Evolutionary conservation across 305 asterid species (phyloP).

Genomic region (Coffea humblotiana): DNA sequence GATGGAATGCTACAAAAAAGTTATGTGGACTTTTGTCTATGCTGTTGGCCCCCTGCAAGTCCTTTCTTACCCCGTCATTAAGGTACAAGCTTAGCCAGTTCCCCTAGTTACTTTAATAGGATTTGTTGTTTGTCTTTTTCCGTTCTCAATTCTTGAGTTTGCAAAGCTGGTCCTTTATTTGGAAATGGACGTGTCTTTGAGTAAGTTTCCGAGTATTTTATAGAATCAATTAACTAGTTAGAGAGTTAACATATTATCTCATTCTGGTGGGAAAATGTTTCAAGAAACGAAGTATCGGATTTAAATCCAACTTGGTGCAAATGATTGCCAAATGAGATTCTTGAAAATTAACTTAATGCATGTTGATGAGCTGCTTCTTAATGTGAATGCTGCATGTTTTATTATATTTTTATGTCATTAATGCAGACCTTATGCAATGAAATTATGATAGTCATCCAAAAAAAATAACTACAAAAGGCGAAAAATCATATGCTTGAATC

Average conservation of each 20-base stretch:
- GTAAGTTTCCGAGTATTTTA: no score
- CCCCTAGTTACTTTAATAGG: background rate
- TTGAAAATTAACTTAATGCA: background rate
- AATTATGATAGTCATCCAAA: no score
- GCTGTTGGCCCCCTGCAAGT: conserved; percentile 66
- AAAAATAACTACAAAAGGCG: no score
- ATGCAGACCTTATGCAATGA: no score
- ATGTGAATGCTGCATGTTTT: background rate
- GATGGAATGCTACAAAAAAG: conserved; percentile 51
- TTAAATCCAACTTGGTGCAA: background rate
- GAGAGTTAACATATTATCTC: background rate
- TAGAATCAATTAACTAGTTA: background rate
- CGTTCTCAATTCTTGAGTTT: background rate
- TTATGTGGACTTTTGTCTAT: conserved; percentile 40
- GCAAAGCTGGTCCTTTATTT: background rate
- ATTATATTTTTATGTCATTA: no score
- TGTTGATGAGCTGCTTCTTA: background rate
- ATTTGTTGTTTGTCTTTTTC: background rate
- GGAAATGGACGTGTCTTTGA: background rate
- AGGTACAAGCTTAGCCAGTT: conserved; percentile 33
- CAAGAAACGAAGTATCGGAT: background rate
- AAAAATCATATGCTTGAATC: background rate
- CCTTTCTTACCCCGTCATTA: conserved; percentile 53
- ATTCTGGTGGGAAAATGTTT: background rate
- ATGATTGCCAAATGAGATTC: background rate